Conservation (phyloP, 495 filamentous ascomycete species). For the Cairneyella variabilis region DNA sequence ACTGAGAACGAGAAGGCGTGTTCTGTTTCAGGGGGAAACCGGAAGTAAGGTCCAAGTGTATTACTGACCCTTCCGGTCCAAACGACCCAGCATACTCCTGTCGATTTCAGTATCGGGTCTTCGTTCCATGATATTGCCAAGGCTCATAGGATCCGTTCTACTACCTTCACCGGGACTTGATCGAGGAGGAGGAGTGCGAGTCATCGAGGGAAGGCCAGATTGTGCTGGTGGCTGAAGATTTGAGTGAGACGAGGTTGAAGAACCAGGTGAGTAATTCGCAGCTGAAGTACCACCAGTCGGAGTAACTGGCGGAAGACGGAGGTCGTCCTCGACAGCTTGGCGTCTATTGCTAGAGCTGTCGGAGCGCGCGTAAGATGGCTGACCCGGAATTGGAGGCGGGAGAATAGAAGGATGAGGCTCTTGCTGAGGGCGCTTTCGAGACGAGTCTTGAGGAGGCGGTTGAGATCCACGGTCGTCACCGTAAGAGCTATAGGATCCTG, state of each 20-base stretch:
- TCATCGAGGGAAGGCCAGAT: constrained; percentile 18
- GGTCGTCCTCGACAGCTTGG: constrained; percentile 24
- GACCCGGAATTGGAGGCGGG: constrained; percentile 35
- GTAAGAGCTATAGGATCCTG: constrained; percentile 30
- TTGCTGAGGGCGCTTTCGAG: constrained; percentile 27
- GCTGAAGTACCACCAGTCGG: constrained; percentile 19
- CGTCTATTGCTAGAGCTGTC: constrained; percentile 16
- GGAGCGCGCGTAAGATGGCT: constrained; percentile 27
- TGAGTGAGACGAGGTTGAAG: constrained; percentile 26
- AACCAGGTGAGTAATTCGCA: constrained; percentile 28
- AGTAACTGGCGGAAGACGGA: constrained; percentile 28
- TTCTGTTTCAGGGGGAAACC: not conserved
- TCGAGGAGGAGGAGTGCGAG: constrained; percentile 25
- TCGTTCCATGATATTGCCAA: constrained; percentile 30
- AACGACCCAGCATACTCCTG: constrained; percentile 27
- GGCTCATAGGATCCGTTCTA: constrained; percentile 25
- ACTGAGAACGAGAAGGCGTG: not conserved
- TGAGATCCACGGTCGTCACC: constrained; percentile 30
- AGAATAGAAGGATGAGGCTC: constrained; percentile 38
- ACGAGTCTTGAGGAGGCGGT: constrained; percentile 26
- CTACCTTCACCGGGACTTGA: constrained; percentile 21
- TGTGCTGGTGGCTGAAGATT: constrained; percentile 22
- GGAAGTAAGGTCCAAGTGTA: not conserved
- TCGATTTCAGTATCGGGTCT: constrained; percentile 28
- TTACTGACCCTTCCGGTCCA: constrained; percentile 24